phyloP scores from a whole-genome alignment of 179 eudicot genomes.

The Vitellaria paradoxa region DNA sequence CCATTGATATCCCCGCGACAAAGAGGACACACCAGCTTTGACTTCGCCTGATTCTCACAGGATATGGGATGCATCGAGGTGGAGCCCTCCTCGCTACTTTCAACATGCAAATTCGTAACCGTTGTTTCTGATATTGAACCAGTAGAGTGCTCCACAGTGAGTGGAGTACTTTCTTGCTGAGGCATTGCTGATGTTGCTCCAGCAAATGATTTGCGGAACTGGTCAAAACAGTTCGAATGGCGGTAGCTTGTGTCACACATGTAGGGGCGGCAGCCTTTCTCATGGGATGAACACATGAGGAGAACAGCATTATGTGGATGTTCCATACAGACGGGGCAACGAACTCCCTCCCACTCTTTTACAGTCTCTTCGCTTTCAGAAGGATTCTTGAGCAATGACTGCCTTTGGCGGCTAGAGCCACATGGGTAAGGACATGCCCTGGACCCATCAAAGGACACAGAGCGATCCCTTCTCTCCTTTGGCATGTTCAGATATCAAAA shows the following conservation, averaged over 20 bases:
- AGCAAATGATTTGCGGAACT: slow-evolving; percentile 67
- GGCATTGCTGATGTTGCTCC: slow-evolving; percentile 27
- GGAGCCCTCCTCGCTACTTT: slow-evolving; percentile 35
- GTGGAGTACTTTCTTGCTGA: slow-evolving; percentile 29
- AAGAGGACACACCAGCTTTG: slow-evolving; percentile 70
- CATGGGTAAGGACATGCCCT: slow-evolving; percentile 56
- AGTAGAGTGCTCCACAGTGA: slow-evolving; percentile 11
- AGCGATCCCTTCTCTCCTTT: slow-evolving; percentile 68
- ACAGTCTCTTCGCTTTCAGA: slow-evolving; percentile 43
- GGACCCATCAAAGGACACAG: slow-evolving; percentile 50
- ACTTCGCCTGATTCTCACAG: slow-evolving; percentile 37
- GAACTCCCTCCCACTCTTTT: slow-evolving; percentile 88
- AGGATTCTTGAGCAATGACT: slow-evolving; percentile 28
- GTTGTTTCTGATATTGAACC: slow-evolving; percentile 15
- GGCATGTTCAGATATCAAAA: slow-evolving; percentile 49
- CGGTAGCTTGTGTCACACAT: slow-evolving; percentile 98
- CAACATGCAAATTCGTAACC: slow-evolving; percentile 27
- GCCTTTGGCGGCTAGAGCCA: slow-evolving; percentile 45
- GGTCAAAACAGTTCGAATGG: slow-evolving; percentile 95
- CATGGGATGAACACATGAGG: slow-evolving; percentile 75
- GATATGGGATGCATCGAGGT: slow-evolving; percentile 24
- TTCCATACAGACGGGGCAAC: slow-evolving; percentile 89
- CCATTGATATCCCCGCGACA: slow-evolving; percentile 76
- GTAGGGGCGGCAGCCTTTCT: slow-evolving; percentile 84
- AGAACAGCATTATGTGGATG: slow-evolving; percentile 95